Percentiles rank a stretch among this genome's conserved stretches.
These are phyloP conservation scores for Maudiozyma humilis DNA, from an alignment of 1,139 yeast genomes.

Conservation along the genomic window DNA sequence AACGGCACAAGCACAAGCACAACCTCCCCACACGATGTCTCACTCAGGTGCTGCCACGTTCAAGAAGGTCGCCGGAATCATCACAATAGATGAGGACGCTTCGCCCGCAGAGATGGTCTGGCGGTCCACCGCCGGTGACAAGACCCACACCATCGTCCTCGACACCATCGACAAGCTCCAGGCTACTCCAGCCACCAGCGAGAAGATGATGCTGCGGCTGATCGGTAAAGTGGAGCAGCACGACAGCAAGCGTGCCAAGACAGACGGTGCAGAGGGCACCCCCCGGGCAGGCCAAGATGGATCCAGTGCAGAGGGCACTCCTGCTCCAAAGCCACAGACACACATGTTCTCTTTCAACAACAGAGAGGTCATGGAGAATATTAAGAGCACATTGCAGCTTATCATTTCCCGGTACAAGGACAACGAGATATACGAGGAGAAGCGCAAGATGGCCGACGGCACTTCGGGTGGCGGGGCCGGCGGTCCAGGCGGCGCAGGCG, in stretches of 20 bases:
- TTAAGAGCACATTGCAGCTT: constrained; percentile 62
- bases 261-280: no score
- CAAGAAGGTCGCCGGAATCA: constrained; percentile 60
- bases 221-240: constrained; percentile 36
- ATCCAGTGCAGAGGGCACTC: constrained; percentile 29
- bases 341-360: constrained; percentile 56
- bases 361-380: constrained; percentile 66
- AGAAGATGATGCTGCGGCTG: constrained; percentile 61
- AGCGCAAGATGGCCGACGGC: constrained; percentile 13
- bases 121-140: constrained; percentile 60
- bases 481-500: no score
- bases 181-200: constrained; percentile 65
- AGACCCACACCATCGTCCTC: constrained; percentile 39
- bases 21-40: constrained; percentile 19
- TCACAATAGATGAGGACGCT: constrained; percentile 55
- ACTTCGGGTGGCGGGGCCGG: no score
- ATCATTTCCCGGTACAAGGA: constrained; percentile 63
- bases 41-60: constrained; percentile 60
- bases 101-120: constrained; percentile 59
- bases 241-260: no score
- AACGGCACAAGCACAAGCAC: no score
- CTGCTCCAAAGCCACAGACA: constrained; percentile 38
- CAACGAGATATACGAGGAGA: constrained; percentile 33
- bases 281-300: no score
- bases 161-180: constrained; percentile 53